These are phyloP conservation scores for Farysia itapuensis DNA, from an alignment of 1,284 basidiomycete genomes.

Conservation along the genomic window DNA sequence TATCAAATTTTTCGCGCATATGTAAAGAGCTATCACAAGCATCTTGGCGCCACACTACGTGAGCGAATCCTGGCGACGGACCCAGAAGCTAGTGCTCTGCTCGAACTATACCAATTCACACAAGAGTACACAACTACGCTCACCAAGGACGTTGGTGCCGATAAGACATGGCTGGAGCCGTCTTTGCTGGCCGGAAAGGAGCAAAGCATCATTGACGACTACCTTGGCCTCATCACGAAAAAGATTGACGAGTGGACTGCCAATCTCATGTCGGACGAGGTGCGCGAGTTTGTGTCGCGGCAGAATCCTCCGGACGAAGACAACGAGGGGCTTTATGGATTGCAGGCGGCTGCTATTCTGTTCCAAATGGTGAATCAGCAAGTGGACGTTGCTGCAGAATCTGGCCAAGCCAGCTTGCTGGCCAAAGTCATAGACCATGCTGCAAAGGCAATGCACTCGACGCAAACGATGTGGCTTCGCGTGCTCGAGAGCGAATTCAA, in stretches of 20 bases:
- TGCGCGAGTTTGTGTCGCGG: constrained; percentile 79
- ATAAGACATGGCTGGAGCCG: constrained; percentile 65
- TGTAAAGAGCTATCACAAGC: constrained; percentile 87
- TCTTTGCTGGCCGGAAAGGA: constrained; percentile 85
- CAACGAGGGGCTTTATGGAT: constrained; percentile 84
- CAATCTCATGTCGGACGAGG: constrained; percentile 90
- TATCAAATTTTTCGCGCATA: constrained; percentile 83
- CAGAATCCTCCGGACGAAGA: constrained; percentile 84
- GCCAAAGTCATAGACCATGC: constrained; percentile 86
- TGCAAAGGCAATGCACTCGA: constrained; percentile 84
- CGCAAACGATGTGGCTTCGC: constrained; percentile 84
- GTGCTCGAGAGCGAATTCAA: constrained; percentile 83
- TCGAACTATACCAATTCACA: constrained; percentile 86
- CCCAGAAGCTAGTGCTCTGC: constrained; percentile 81
- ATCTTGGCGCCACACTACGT: constrained; percentile 76
- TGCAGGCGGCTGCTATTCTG: constrained; percentile 88
- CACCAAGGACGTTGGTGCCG: constrained; percentile 80
- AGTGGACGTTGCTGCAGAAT: constrained; percentile 90
- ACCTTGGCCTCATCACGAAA: constrained; percentile 85
- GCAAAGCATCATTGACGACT: constrained; percentile 90
- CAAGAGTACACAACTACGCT: constrained; percentile 94
- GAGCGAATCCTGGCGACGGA: constrained; percentile 71
- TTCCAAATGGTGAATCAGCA: constrained; percentile 98
- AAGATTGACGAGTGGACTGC: constrained; percentile 97
- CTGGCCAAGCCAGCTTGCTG: constrained; percentile 89